Percentiles rank a stretch among this genome's conserved stretches.
These are phyloP conservation scores for Plantago lanceolata DNA, from an alignment of 305 asterid species.

Conservation along the genomic window DNA sequence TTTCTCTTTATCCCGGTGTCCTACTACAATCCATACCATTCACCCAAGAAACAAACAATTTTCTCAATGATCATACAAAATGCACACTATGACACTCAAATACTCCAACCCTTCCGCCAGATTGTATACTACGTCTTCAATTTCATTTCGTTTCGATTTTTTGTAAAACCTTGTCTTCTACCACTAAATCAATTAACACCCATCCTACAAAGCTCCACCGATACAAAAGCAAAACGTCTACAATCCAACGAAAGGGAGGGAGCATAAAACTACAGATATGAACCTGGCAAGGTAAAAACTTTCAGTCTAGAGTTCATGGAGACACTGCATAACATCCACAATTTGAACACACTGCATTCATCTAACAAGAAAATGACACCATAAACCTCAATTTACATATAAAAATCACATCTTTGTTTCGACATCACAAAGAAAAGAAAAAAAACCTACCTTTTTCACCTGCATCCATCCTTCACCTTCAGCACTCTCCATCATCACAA, in stretches of 20 bases:
- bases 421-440: constrained; percentile 1
- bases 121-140: too few relatives aligned
- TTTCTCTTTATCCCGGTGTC: not conserved
- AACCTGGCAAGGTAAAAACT: too few relatives aligned
- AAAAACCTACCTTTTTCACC: constrained; percentile 78
- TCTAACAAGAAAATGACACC: not conserved
- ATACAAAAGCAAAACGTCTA: not conserved
- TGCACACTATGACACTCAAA: constrained; percentile 6
- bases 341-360: not conserved
- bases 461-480: constrained; percentile 98
- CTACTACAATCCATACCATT: too few relatives aligned
- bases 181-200: too few relatives aligned
- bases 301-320: not conserved
- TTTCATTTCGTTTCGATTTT: too few relatives aligned
- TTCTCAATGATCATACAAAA: not conserved
- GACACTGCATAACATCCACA: not conserved
- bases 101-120: too few relatives aligned
- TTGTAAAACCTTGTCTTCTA: too few relatives aligned
- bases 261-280: not conserved
- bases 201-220: not conserved
- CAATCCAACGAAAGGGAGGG: not conserved
- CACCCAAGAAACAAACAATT: not conserved
- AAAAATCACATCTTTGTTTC: not conserved
- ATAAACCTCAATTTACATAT: not conserved
- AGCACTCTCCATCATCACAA: constrained; percentile 62